Evolutionary conservation across 305 asterid genomes (phyloP).

Genomic region (Ajuga reptans): DNA sequence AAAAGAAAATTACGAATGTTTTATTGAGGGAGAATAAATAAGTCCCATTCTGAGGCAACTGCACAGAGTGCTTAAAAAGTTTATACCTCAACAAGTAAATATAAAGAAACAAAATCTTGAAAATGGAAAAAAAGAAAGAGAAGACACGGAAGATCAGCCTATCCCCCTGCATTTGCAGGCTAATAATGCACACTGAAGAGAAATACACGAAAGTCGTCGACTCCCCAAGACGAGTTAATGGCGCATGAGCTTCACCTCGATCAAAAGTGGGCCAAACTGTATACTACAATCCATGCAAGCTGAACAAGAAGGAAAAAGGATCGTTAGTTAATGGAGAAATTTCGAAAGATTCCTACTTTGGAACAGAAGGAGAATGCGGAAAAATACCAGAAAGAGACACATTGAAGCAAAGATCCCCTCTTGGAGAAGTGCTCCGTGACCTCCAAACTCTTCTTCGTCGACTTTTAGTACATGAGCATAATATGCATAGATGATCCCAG

Average conservation of each 20-base stretch:
- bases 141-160: conserved; percentile 16
- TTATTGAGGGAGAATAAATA: conserved; percentile 14
- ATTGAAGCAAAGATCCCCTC: conserved; percentile 90
- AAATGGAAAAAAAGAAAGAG: neutral
- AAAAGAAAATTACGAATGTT: neutral
- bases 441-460: conserved; percentile 97
- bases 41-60: conserved; percentile 1
- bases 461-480: conserved; percentile 63
- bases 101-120: conserved; percentile 19
- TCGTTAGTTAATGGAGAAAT: neutral
- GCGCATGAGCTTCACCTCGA: conserved; percentile 17
- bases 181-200: conserved; percentile 28
- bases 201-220: conserved; percentile 21
- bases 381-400: conserved; percentile 72
- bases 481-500: conserved; percentile 74
- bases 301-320: conserved; percentile 28
- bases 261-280: conserved; percentile 93
- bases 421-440: conserved; percentile 90
- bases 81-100: conserved; percentile 6
- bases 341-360: neutral
- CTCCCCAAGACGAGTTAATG: conserved; percentile 20
- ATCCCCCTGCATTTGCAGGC: conserved; percentile 25
- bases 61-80: conserved; percentile 12
- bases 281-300: conserved; percentile 85
- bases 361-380: neutral